Evolutionary conservation across 768 basidiomycete genomes (phyloP).

Genomic region (Xerocomellus chrysenteron): DNA sequence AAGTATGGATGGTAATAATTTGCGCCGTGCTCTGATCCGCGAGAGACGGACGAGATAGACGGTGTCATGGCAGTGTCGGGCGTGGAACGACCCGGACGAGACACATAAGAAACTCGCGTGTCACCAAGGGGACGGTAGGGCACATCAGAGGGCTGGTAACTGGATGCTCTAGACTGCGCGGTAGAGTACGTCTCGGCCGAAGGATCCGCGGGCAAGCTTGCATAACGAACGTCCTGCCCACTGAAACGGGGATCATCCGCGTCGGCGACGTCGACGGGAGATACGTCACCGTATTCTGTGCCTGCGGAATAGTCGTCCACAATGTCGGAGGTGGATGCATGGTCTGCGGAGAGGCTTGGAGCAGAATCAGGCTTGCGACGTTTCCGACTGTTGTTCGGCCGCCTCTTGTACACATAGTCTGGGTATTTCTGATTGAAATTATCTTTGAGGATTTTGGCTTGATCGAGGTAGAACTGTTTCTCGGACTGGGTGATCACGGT

Average conservation of each 20-base stretch:
- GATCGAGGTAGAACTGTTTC: constrained; percentile 86
- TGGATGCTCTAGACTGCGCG: constrained; percentile 18
- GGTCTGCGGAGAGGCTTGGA: constrained; percentile 30
- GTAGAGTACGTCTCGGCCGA: constrained; percentile 11
- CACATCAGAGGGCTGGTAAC: constrained; percentile 26
- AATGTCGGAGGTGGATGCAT: constrained; percentile 30
- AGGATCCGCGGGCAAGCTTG: constrained; percentile 23
- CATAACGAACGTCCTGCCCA: constrained; percentile 22
- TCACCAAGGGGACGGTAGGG: constrained; percentile 29
- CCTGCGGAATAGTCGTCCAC: constrained; percentile 31
- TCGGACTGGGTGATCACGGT: constrained; percentile 49
- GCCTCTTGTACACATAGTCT: constrained; percentile 85
- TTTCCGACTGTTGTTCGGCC: constrained; percentile 84
- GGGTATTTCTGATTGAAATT: constrained; percentile 84
- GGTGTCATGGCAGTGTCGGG: constrained; percentile 25
- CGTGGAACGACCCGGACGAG: constrained; percentile 27
- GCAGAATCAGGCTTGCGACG: constrained; percentile 44
- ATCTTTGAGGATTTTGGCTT: constrained; percentile 83
- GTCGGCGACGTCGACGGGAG: constrained; percentile 37
- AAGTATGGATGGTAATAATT: constrained; percentile 29
- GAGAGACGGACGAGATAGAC: constrained; percentile 23
- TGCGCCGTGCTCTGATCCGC: constrained; percentile 24
- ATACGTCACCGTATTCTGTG: constrained; percentile 38
- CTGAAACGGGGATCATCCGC: constrained; percentile 18
- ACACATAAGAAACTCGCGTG: constrained; percentile 24